A percentile compares a stretch with the other conserved stretches of the same genome.
Evolutionary conservation across 1,284 basidiomycete genomes (phyloP).

Genomic region (Cutaneotrichosporon sp.): DNA sequence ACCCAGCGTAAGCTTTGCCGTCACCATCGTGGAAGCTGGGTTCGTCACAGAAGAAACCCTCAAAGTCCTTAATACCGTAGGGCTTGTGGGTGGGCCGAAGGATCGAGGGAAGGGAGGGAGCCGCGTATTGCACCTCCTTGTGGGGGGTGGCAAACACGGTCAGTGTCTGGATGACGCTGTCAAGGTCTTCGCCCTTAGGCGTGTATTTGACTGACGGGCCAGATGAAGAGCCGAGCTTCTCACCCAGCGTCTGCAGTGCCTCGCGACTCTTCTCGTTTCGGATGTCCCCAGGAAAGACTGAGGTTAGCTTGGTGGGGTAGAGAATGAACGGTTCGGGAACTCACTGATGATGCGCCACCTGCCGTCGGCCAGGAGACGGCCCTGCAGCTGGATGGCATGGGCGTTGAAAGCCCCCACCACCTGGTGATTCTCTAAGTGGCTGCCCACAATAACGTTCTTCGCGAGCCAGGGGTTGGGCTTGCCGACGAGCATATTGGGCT

Average conservation of each 20-base stretch:
- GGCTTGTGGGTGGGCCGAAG: slow-evolving; percentile 17
- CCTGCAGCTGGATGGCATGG: slow-evolving; percentile 62
- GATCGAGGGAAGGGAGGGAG: slow-evolving; percentile 13
- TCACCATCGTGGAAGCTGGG: slow-evolving; percentile 36
- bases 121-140: slow-evolving; percentile 15
- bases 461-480: slow-evolving; percentile 6
- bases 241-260: slow-evolving; percentile 51
- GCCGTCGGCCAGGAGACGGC: slow-evolving; percentile 61
- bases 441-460: slow-evolving; percentile 53
- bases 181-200: slow-evolving; percentile 33
- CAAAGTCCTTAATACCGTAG: slow-evolving; percentile 16
- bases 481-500: slow-evolving; percentile 10
- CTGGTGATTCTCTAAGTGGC: slow-evolving; percentile 48
- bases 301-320: background rate
- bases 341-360: slow-evolving; percentile 62
- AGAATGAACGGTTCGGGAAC: background rate
- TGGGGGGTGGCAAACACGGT: slow-evolving; percentile 20
- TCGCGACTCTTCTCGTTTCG: slow-evolving; percentile 47
- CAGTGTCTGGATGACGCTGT: slow-evolving; percentile 23
- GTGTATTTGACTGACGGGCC: slow-evolving; percentile 33
- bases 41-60: slow-evolving; percentile 37
- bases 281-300: slow-evolving; percentile 59
- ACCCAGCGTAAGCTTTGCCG: slow-evolving; percentile 43
- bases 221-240: slow-evolving; percentile 20
- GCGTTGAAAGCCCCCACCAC: slow-evolving; percentile 62